These are phyloP conservation scores for Pulveroboletus sp. DNA, from an alignment of 768 basidiomycete genomes.

Conservation along the genomic window DNA sequence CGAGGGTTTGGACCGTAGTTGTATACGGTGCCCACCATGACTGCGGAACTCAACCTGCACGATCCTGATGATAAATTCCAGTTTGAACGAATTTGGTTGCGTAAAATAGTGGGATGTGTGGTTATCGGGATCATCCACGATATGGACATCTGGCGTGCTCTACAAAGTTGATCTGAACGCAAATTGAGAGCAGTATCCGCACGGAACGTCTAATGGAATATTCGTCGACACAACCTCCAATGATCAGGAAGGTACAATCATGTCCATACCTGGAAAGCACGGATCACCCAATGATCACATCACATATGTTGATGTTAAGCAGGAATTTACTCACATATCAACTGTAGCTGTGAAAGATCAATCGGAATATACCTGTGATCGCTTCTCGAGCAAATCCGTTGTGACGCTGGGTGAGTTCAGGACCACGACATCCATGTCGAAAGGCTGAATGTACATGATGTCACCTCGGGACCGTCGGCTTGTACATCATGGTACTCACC, in stretches of 20 bases:
- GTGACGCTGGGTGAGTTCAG: constrained; percentile 42
- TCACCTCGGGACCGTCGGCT: constrained; percentile 30
- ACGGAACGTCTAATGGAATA: constrained; percentile 15
- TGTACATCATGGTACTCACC: constrained; percentile 4
- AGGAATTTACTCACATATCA: constrained; percentile 11
- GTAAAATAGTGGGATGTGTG: constrained; percentile 11
- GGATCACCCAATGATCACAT: neutral
- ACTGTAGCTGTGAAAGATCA: constrained; percentile 37
- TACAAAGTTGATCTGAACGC: constrained; percentile 6
- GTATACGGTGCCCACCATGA: constrained; percentile 19
- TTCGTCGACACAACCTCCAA: constrained; percentile 12
- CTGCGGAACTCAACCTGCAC: constrained; percentile 31
- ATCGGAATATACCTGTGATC: constrained; percentile 47
- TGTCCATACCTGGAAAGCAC: constrained; percentile 14
- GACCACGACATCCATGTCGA: constrained; percentile 43
- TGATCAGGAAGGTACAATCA: constrained; percentile 10
- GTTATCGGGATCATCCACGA: constrained; percentile 4
- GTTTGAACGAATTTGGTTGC: neutral
- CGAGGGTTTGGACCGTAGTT: constrained; percentile 19
- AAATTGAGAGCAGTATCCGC: constrained; percentile 2
- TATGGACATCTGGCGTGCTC: constrained; percentile 5
- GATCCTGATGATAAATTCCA: neutral
- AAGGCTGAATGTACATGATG: constrained; percentile 46
- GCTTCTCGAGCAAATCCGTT: constrained; percentile 44
- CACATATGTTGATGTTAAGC: neutral